Conservation (phyloP, 305 asterid species). For the Solanum hybrid region DNA sequence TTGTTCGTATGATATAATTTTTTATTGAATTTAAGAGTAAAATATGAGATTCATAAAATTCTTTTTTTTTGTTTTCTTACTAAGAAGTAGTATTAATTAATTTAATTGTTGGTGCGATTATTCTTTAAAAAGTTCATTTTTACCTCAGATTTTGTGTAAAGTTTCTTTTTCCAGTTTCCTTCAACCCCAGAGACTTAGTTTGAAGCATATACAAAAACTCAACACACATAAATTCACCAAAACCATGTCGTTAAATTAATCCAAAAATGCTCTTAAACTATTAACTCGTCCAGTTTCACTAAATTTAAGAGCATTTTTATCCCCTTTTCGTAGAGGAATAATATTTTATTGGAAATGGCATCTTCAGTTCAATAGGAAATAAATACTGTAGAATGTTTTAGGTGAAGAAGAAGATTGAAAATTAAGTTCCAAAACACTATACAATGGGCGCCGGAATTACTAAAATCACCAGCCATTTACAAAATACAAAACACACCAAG, state of each 20-base stretch:
- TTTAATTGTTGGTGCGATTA: background rate
- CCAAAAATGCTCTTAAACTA: too few relatives aligned
- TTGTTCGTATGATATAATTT: background rate
- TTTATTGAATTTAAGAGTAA: background rate
- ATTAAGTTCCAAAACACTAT: slow-evolving; percentile 9
- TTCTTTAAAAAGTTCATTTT: background rate
- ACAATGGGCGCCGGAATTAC: background rate
- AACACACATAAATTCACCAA: background rate
- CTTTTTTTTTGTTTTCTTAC: too few relatives aligned
- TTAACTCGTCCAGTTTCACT: too few relatives aligned
- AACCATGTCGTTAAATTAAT: background rate
- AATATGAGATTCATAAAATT: background rate
- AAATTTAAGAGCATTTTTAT: too few relatives aligned
- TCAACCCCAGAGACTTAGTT: background rate
- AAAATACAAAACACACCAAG: background rate
- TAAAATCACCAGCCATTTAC: background rate
- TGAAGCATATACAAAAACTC: background rate
- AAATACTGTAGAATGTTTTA: too few relatives aligned
- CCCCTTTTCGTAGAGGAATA: background rate
- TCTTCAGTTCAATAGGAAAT: too few relatives aligned
- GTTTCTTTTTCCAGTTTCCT: background rate
- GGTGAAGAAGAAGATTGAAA: background rate
- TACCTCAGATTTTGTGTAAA: background rate
- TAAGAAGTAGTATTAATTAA: background rate
- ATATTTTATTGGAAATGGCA: too few relatives aligned